Evolutionary conservation across 2,329 filamentous ascomycete species (phyloP).

Genomic region (Fusarium irregulare): DNA sequence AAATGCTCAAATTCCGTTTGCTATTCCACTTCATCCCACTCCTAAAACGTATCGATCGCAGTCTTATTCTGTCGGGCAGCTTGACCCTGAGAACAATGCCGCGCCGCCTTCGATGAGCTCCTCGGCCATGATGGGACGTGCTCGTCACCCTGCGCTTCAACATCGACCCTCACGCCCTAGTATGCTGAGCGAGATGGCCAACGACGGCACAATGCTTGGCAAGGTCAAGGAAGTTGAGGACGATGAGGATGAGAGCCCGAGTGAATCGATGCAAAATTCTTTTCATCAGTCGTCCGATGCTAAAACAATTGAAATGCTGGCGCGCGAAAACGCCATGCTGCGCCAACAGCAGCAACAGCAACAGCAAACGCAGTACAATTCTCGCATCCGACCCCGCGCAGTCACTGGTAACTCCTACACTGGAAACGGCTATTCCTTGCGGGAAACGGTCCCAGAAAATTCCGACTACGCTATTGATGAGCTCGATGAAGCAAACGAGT

Average conservation of each 20-base stretch:
- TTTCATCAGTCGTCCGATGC: constrained; percentile 67
- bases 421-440: constrained; percentile 68
- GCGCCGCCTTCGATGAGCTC: constrained; percentile 56
- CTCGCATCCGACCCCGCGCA: constrained; percentile 67
- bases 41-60: constrained; percentile 95
- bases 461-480: constrained; percentile 80
- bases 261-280: constrained; percentile 60
- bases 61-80: constrained; percentile 94
- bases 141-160: constrained; percentile 75
- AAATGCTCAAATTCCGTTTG: constrained; percentile 80
- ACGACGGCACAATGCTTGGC: constrained; percentile 69
- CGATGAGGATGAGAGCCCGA: constrained; percentile 70
- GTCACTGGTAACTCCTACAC: constrained; percentile 67
- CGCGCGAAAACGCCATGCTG: constrained; percentile 71
- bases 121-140: constrained; percentile 63
- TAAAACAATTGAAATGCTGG: constrained; percentile 71
- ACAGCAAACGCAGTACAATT: constrained; percentile 66
- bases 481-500: constrained; percentile 70
- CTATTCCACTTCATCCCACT: constrained; percentile 88
- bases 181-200: constrained; percentile 79
- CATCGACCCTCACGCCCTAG: constrained; percentile 84
- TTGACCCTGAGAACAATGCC: constrained; percentile 72
- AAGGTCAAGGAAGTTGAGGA: constrained; percentile 79
- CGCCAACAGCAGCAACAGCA: constrained; percentile 54
- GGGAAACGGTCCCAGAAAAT: constrained; percentile 70